A percentile compares a stretch with the other conserved stretches of the same genome.
Conservation (phyloP, 768 basidiomycete species). For the Holtermanniella nyarrowii region DNA sequence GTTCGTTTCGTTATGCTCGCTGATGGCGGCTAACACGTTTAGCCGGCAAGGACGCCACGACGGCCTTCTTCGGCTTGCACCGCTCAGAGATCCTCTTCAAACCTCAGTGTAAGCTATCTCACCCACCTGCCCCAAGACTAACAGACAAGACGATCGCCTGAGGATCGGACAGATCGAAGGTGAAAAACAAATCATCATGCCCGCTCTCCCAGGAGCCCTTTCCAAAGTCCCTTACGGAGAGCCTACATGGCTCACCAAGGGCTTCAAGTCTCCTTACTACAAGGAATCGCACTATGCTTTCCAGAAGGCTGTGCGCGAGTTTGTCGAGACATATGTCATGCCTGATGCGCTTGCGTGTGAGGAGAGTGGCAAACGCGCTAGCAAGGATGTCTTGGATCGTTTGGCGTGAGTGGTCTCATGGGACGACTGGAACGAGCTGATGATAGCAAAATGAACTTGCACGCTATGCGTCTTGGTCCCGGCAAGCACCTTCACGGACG, state of each 20-base stretch:
- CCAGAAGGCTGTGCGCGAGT: conserved; percentile 47
- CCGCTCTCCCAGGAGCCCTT: conserved; percentile 50
- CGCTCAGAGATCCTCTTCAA: conserved; percentile 68
- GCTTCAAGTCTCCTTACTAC: conserved; percentile 68
- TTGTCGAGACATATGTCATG: conserved; percentile 60
- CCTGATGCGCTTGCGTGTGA: conserved; percentile 69
- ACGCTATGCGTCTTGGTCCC: conserved; percentile 87
- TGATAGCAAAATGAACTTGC: conserved; percentile 58
- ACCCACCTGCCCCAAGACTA: conserved; percentile 14
- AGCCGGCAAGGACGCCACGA: conserved; percentile 81
- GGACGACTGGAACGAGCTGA: not conserved
- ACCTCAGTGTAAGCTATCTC: conserved; percentile 45
- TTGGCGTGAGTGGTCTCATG: conserved; percentile 57
- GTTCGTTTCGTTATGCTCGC: conserved; percentile 43
- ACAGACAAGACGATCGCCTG: conserved; percentile 46
- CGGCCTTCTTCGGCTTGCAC: conserved; percentile 80
- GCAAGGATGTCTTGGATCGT: conserved; percentile 61
- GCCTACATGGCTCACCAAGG: conserved; percentile 65
- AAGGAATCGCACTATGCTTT: conserved; percentile 51
- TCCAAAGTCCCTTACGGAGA: conserved; percentile 79
- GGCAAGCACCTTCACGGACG: conserved; percentile 75
- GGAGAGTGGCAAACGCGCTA: conserved; percentile 80
- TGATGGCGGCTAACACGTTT: not conserved
- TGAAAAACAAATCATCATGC: conserved; percentile 50
- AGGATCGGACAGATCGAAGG: conserved; percentile 62